Base-by-base conservation (phyloP, 345 rosid genomes). In the rapeseed (Brassica napus) region DNA sequence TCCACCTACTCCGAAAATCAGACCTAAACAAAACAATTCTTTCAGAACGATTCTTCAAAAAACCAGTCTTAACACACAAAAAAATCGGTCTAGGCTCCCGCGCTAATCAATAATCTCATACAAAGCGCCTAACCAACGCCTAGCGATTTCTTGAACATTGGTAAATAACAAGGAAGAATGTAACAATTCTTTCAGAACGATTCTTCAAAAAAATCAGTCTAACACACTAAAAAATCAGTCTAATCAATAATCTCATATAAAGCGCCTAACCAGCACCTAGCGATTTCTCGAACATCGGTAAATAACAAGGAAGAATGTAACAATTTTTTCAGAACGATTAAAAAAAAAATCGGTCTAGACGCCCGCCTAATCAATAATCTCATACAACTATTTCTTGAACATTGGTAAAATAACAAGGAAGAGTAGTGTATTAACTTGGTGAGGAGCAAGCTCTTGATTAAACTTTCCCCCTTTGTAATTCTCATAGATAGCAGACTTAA, bases 391-490 rank as follows among this genome's bases (percentile, higher is more conserved):
- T 9, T 39, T 39, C 49, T 10, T 10, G n/a, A 42, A 10, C 49
- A 42, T 42, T 42, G 47, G 47, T 39, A 9, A 39, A 37, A 10
- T 14, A 47, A 12, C 28, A 57, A 42, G 59, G 15, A 80, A 66
- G 71, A 59, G 62, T 3, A 59, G 62, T 3, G 14, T 42, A 42
- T 42, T 42, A 73, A 83, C 89, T 82, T 86, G 85, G 79, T 71
- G 84, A 57, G 79, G 61, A 81, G 82, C 73, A 54, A 86, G 88
- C 42, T 86, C 86, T 76, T 81, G 86, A 31, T 76, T 81, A 71
- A 85, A 85, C 80, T 85, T 86, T 44, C 69, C 8, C 11, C 88
- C 88, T 18, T 61, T 79, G 83, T 81, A 82, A 73, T 86, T 85
- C 39, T 83, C 76, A 81, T 55, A 63, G 77, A 88, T 85, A 62